Evolutionary conservation across 192 early-diverging fungal species (phyloP).

Genomic region (Anaeromyces robustus): DNA sequence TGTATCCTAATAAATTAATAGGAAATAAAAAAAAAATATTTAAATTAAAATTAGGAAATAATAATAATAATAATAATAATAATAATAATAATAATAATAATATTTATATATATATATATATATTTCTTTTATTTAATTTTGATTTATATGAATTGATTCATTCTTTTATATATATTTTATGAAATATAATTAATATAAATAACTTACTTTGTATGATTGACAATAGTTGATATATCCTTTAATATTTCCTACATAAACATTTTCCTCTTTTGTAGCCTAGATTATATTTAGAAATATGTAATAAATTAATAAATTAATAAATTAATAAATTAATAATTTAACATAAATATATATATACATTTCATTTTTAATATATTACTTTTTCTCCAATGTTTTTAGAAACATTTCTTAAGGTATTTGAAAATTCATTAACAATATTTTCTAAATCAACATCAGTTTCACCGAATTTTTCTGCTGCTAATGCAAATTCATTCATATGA

Average conservation of each 20-base stretch:
- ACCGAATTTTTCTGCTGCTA: conserved; percentile 50
- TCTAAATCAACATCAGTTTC: not conserved
- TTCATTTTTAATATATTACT: conserved; percentile 15
- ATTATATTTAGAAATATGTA: too few relatives aligned
- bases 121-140: too few relatives aligned
- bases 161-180: too few relatives aligned
- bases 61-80: too few relatives aligned
- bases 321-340: too few relatives aligned
- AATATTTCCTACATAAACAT: conserved; percentile 55
- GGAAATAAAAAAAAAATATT: not conserved
- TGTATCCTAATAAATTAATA: conserved; percentile 42
- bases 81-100: too few relatives aligned
- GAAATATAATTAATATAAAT: too few relatives aligned
- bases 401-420: conserved; percentile 53
- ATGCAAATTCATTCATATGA: conserved; percentile 10
- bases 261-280: conserved; percentile 42
- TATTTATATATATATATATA: too few relatives aligned
- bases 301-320: not conserved
- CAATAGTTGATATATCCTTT: conserved; percentile 78
- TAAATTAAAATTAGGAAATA: conserved; percentile 1
- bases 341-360: not conserved
- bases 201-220: conserved; percentile 48
- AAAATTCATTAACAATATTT: conserved; percentile 32
- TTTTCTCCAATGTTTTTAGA: conserved; percentile 48
- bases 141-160: too few relatives aligned